Evolutionary conservation across 2,329 filamentous ascomycete genomes (phyloP).

Genomic region (Aspergillus glaucus): DNA sequence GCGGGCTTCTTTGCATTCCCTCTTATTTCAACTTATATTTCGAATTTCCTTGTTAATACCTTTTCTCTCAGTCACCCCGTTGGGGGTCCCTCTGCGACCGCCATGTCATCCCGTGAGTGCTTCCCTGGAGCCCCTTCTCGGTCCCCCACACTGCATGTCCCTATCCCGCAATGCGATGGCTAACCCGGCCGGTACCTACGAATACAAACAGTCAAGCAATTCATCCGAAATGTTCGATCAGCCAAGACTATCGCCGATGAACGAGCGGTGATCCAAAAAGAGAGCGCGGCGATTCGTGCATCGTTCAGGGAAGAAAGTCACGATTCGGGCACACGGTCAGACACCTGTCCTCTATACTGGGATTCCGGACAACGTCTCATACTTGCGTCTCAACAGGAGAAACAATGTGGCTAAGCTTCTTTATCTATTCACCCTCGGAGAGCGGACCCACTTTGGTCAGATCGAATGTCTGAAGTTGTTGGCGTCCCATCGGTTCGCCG

Average conservation of each 20-base stretch:
- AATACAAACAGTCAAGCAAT: constrained; percentile 76
- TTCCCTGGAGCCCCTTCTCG: constrained; percentile 9
- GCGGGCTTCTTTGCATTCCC: constrained; percentile 17
- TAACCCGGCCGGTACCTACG: constrained; percentile 15
- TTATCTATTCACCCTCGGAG: constrained; percentile 95
- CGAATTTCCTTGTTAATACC: constrained; percentile 7
- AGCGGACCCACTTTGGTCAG: constrained; percentile 97
- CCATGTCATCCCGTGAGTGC: constrained; percentile 53
- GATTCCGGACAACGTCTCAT: constrained; percentile 17
- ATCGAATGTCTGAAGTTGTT: constrained; percentile 98
- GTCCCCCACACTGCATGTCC: constrained; percentile 12
- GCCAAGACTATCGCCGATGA: constrained; percentile 99
- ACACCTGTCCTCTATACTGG: constrained; percentile 3
- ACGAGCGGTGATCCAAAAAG: constrained; percentile 95
- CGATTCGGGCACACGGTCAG: constrained; percentile 80
- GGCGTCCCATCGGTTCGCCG: constrained; percentile 92
- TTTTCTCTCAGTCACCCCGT: constrained; percentile 21
- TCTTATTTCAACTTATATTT: constrained; percentile 6
- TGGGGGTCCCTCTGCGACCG: constrained; percentile 45
- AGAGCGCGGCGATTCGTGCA: constrained; percentile 93
- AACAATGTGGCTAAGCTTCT: constrained; percentile 99
- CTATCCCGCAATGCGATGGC: constrained; percentile 12
- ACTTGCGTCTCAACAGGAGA: constrained; percentile 52
- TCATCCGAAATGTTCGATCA: constrained; percentile 97
- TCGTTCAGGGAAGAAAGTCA: constrained; percentile 96